Evolutionary conservation across 1,284 basidiomycete genomes (phyloP), one percentile per base, ranked within the genome.

Genomic region (Volvariella surrecta): DNA sequence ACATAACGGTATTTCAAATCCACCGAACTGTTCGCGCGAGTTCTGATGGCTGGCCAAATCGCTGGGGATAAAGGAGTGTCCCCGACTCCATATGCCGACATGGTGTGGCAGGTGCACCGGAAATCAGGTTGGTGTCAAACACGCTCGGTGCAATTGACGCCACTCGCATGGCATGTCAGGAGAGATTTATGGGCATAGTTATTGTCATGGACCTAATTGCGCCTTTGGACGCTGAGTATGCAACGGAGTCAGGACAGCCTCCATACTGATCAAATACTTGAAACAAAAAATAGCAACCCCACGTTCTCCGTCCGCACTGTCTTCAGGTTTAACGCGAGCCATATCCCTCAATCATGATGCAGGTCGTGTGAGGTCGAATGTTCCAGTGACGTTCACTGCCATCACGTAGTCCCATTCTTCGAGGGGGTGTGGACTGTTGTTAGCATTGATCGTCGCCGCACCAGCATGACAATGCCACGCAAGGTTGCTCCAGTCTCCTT

Each of bases 391-490:
- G 49, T 78, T 78, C 30, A 77, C 68, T 7, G 56, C 65, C 8
- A 77, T 48, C 2, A 66, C 62, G 45, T 73, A 68, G 40, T 77
- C 60, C 73, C 24, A 28, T 0, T 73, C 50, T 34, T 71, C 71
- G 18, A 73, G 58, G 7, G 65, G 59, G 48, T 75, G 71, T 0
- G 71, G 64, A 38, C 69, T 60, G 22, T 67, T 66, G 15, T 67
- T 50, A 1, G 61, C 53, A 43, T 71, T 68, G 18, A 76, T 66
- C 59, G 74, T 73, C 0, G 58, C 60, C 3, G 61, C 64, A 11
- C 75, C 75, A 7, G 75, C 75, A 51, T 74, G 28, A 78, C 62
- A 4, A 78, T 68, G 6, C 75, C 75, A 15, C 73, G 71, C 4
- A 78, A 55, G 15, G 55, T 52, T 4, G 72, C 69, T 8, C 59